phyloP scores from a whole-genome alignment of 2,329 filamentous ascomycete genomes.

The Calonectria leucothoes region DNA sequence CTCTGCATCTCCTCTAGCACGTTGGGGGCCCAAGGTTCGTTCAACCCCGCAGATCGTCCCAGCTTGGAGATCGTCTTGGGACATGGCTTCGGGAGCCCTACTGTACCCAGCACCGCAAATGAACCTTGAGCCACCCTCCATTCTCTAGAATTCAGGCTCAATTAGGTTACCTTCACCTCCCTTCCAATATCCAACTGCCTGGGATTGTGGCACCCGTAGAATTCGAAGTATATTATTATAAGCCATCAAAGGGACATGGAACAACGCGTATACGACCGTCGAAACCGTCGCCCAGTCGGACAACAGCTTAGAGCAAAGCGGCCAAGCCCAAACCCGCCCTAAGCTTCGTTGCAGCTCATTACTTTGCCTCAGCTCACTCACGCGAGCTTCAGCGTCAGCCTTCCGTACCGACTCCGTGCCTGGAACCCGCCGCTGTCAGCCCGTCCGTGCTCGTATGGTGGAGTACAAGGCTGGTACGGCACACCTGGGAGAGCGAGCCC shows the following conservation, averaged over 20 bases:
- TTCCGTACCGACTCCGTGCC: constrained; percentile 18
- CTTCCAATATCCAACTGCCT: constrained; percentile 24
- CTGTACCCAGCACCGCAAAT: background rate
- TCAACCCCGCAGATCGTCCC: constrained; percentile 10
- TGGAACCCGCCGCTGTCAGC: constrained; percentile 10
- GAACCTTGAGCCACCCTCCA: constrained; percentile 13
- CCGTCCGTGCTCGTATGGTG: constrained; percentile 28
- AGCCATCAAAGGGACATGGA: constrained; percentile 16
- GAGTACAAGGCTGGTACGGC: constrained; percentile 16
- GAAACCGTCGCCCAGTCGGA: background rate
- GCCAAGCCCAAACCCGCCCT: background rate
- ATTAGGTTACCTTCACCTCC: constrained; percentile 6
- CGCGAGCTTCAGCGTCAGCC: constrained; percentile 24
- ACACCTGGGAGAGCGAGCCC: constrained; percentile 27
- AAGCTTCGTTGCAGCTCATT: constrained; percentile 25
- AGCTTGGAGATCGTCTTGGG: constrained; percentile 9
- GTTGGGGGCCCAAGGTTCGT: constrained; percentile 4
- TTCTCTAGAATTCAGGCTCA: constrained; percentile 22
- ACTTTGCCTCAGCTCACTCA: constrained; percentile 18
- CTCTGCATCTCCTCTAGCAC: background rate
- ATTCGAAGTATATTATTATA: constrained; percentile 16
- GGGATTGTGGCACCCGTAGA: constrained; percentile 19
- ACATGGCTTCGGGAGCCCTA: background rate
- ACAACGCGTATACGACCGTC: constrained; percentile 5
- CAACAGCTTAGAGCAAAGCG: background rate